Conservation (phyloP, 2,329 filamentous ascomycete species). For the Lachnellula subtilissima region DNA sequence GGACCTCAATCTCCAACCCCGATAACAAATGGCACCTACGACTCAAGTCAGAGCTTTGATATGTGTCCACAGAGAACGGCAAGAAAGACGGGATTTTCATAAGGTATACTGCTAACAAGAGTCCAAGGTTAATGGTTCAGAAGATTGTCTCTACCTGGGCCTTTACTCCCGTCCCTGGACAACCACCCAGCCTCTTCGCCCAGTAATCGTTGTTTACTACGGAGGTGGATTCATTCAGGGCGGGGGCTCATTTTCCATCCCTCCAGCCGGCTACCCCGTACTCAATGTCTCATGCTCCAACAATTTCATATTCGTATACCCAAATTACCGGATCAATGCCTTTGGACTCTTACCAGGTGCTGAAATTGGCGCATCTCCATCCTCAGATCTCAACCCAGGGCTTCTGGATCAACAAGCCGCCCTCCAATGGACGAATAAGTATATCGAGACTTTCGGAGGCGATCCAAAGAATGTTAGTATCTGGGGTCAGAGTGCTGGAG, state of each 20-base stretch:
- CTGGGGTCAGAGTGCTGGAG: conserved; percentile 56
- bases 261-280: conserved; percentile 52
- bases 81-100: neutral
- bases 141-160: conserved; percentile 59
- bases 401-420: conserved; percentile 56
- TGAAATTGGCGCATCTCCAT: conserved; percentile 45
- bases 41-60: conserved; percentile 51
- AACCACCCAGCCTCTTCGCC: conserved; percentile 39
- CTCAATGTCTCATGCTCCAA: conserved; percentile 49
- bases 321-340: conserved; percentile 60
- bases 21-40: conserved; percentile 46
- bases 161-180: conserved; percentile 56
- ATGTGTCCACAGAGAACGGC: conserved; percentile 55
- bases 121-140: conserved; percentile 43
- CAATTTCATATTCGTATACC: conserved; percentile 51
- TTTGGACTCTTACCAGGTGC: conserved; percentile 64
- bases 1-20: conserved; percentile 51
- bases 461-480: conserved; percentile 52
- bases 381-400: conserved; percentile 56
- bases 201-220: conserved; percentile 57
- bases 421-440: conserved; percentile 54
- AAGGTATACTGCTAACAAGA: neutral
- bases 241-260: conserved; percentile 48
- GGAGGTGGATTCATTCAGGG: conserved; percentile 59
- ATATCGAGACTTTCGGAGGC: conserved; percentile 55